Evolutionary conservation across 495 filamentous ascomycete genomes (phyloP).

Genomic region (Penicilliopsis zonata): DNA sequence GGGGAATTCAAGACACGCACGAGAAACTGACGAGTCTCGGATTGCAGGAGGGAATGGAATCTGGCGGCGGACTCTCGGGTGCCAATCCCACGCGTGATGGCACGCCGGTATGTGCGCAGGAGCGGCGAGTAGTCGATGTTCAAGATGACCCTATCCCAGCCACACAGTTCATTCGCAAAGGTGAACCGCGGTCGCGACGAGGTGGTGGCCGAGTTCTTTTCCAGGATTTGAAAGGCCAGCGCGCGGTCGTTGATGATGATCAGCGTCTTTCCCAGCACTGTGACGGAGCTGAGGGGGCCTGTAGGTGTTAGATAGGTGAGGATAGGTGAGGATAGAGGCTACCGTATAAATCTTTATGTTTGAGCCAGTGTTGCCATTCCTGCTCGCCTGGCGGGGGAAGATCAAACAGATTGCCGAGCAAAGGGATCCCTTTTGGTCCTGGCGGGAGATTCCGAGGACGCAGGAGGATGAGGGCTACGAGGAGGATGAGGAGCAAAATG

Average conservation of each 20-base stretch:
- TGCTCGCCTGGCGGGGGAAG: constrained; percentile 22
- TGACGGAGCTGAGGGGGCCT: constrained; percentile 42
- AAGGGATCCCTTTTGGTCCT: constrained; percentile 27
- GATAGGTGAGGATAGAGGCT: neutral
- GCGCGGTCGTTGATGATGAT: constrained; percentile 35
- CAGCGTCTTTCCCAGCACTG: constrained; percentile 32
- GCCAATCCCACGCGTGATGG: constrained; percentile 18
- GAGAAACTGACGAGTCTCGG: constrained; percentile 28
- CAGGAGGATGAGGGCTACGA: neutral
- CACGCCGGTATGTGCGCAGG: constrained; percentile 32
- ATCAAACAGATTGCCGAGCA: constrained; percentile 36
- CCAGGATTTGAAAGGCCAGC: constrained; percentile 30
- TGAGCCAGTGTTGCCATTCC: constrained; percentile 36
- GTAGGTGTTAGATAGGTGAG: neutral
- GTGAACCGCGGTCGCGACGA: constrained; percentile 26
- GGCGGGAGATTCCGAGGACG: constrained; percentile 22
- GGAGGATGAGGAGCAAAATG: no score
- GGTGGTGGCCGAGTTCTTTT: constrained; percentile 30
- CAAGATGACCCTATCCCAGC: constrained; percentile 22
- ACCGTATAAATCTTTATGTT: constrained; percentile 39
- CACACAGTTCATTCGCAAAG: constrained; percentile 30
- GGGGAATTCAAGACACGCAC: constrained; percentile 26
- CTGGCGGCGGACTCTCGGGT: constrained; percentile 17
- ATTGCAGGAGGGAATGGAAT: constrained; percentile 24
- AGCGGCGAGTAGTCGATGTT: constrained; percentile 23